A percentile compares a stretch with the other conserved stretches of the same genome.
Conservation (phyloP, 176 grass and related monocot genomes). For the Otatea glauca region DNA sequence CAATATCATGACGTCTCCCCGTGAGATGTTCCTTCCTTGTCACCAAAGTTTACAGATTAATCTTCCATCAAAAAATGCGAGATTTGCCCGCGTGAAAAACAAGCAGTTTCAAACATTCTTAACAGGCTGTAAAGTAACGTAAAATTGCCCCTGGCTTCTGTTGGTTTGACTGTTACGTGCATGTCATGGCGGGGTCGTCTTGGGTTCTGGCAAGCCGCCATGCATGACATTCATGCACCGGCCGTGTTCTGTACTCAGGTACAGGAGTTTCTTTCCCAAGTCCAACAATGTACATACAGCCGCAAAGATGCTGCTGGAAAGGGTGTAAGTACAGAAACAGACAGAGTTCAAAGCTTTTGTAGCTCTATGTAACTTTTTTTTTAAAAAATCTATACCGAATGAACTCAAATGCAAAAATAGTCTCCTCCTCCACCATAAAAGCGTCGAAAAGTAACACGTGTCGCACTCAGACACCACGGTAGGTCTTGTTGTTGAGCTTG, state of each 20-base stretch:
- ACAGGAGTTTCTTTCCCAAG: not conserved
- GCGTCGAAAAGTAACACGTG: too few relatives aligned
- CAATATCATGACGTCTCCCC: not conserved
- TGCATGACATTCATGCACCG: not conserved
- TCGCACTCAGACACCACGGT: too few relatives aligned
- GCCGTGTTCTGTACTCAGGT: not conserved
- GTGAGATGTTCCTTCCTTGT: not conserved
- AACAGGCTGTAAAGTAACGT: conserved; percentile 22
- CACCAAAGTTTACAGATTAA: not conserved
- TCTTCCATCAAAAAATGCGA: not conserved
- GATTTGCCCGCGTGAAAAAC: conserved; percentile 33
- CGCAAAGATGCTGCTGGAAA: not conserved
- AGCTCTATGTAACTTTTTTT: too few relatives aligned
- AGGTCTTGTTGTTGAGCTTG: too few relatives aligned
- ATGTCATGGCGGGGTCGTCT: conserved; percentile 3
- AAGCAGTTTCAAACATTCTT: conserved; percentile 2
- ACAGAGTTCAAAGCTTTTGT: too few relatives aligned
- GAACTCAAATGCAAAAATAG: too few relatives aligned
- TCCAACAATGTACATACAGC: not conserved
- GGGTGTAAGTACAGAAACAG: not conserved
- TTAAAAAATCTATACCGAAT: too few relatives aligned
- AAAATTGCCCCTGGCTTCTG: not conserved
- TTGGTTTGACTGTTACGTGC: not conserved
- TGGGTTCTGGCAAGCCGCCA: not conserved
- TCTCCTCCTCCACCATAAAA: too few relatives aligned